phyloP scores from a whole-genome alignment of 2,329 filamentous ascomycete genomes.

The Apiospora rasikravindrae region DNA sequence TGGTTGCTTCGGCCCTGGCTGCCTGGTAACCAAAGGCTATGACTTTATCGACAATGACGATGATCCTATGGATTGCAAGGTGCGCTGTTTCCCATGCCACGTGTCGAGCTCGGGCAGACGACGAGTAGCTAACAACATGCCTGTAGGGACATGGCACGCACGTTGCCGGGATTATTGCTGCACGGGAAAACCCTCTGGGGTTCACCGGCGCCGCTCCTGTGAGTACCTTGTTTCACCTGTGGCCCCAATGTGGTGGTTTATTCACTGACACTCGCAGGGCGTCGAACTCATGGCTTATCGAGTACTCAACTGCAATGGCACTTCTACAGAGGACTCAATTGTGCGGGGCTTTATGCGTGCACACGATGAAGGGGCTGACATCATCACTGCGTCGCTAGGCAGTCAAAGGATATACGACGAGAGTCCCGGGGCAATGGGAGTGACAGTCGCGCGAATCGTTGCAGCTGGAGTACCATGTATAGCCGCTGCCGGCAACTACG shows the following conservation, averaged over 20 bases:
- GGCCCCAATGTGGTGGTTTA: too few relatives aligned
- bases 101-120: slow-evolving; percentile 42
- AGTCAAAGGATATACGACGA: too few relatives aligned
- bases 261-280: slow-evolving; percentile 46
- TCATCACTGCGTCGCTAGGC: slow-evolving; percentile 60
- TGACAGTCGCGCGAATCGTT: slow-evolving; percentile 49
- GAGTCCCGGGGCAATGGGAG: slow-evolving; percentile 38
- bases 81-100: background rate
- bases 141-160: slow-evolving; percentile 58
- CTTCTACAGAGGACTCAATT: too few relatives aligned
- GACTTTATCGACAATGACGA: slow-evolving; percentile 21
- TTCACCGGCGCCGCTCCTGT: slow-evolving; percentile 62
- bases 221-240: background rate
- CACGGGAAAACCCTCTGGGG: slow-evolving; percentile 55
- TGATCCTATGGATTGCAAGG: slow-evolving; percentile 33
- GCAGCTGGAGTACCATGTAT: too few relatives aligned
- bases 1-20: slow-evolving; percentile 65
- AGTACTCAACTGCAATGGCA: too few relatives aligned
- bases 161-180: slow-evolving; percentile 67
- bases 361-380: slow-evolving; percentile 62
- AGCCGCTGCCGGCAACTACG: too few relatives aligned
- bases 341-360: slow-evolving; percentile 59
- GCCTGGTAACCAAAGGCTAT: slow-evolving; percentile 62
- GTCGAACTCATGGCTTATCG: slow-evolving; percentile 53
- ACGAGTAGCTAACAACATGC: too few relatives aligned